Evolutionary conservation across 164 flowering plant genomes (phyloP), one percentile per base, ranked within the genome.

Genomic region (Stephania cephalantha): DNA sequence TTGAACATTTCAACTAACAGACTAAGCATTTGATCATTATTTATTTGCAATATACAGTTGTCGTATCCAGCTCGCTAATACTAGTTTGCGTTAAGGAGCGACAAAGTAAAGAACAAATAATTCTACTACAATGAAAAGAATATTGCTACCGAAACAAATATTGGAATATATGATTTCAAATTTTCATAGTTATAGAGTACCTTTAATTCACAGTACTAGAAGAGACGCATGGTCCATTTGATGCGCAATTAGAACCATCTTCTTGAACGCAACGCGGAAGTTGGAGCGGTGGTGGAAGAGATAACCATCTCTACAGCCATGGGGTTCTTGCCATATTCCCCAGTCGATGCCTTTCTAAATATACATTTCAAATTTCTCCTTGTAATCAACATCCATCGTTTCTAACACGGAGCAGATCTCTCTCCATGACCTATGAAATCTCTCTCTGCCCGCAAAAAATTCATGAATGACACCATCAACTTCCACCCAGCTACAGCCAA

Each of bases 401-500:
- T 73, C 73, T 30, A 73, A 30, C 72, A 73, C 46, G 22, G 12
- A n/a, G 18, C 4, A 3, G 30, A 73, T 73, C 76, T 46, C 65
- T 58, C 22, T 58, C 65, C 65, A 58, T 15, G 20, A 58, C 5
- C n/a, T 58, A 58, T 69, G 73, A 68, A 53, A 66, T 35, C 73
- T 74, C 74, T 78, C 72, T 58, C 74, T 42, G 15, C 73, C 77
- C 9, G 25, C 42, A 46, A 71, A 79, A 79, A 79, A 79, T 53
- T 79, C 81, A 68, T 79, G 78, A 18, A 75, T 63, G 52, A 65
- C 68, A 42, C 78, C 75, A 66, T 75, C 72, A 15, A 79, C 67
- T 63, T 75, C 78, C 25, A 79, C 22, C 75, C 69, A 75, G 72
- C 81, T 74, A 66, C 78, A 79, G 25, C 81, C 78, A 22, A 78